phyloP scores from a whole-genome alignment of 345 rosid species.

The Turritis glabra region DNA sequence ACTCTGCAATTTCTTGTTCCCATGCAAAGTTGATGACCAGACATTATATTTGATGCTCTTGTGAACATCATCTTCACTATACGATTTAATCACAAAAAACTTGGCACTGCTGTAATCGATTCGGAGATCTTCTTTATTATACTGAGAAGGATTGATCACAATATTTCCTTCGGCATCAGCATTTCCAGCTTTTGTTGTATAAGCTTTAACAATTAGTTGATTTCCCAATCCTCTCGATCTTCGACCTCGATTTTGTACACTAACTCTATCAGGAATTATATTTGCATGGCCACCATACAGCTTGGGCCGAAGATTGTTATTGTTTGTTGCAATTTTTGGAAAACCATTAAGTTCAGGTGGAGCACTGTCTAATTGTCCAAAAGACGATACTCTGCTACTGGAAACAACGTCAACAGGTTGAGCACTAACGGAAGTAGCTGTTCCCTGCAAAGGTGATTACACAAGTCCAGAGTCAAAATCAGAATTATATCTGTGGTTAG shows the following conservation, averaged over 20 bases:
- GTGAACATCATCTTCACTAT: constrained; percentile 98
- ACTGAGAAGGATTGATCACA: constrained; percentile 59
- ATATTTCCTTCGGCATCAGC: constrained; percentile 62
- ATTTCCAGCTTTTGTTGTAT: constrained; percentile 61
- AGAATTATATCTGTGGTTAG: not conserved
- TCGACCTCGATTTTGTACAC: constrained; percentile 69
- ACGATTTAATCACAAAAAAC: constrained; percentile 90
- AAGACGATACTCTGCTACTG: constrained; percentile 49
- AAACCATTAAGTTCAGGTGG: constrained; percentile 43
- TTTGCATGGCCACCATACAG: constrained; percentile 42
- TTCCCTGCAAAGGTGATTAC: constrained; percentile 51
- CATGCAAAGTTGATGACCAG: constrained; percentile 95
- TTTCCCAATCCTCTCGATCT: constrained; percentile 55
- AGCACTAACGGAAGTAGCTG: constrained; percentile 49
- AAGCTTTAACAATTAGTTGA: constrained; percentile 65
- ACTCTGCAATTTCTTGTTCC: constrained; percentile 87
- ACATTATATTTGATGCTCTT: constrained; percentile 92
- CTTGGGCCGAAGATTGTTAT: constrained; percentile 55
- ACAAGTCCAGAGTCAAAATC: constrained; percentile 18
- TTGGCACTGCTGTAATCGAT: constrained; percentile 61
- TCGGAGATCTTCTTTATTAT: constrained; percentile 73
- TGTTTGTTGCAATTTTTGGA: constrained; percentile 47
- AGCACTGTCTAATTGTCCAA: constrained; percentile 48
- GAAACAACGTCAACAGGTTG: constrained; percentile 47
- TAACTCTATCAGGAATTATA: constrained; percentile 44